A percentile compares a stretch with the other conserved stretches of the same genome.
phyloP scores from a whole-genome alignment of 78 protist genomes.

The Dictyostelium capitatum region DNA sequence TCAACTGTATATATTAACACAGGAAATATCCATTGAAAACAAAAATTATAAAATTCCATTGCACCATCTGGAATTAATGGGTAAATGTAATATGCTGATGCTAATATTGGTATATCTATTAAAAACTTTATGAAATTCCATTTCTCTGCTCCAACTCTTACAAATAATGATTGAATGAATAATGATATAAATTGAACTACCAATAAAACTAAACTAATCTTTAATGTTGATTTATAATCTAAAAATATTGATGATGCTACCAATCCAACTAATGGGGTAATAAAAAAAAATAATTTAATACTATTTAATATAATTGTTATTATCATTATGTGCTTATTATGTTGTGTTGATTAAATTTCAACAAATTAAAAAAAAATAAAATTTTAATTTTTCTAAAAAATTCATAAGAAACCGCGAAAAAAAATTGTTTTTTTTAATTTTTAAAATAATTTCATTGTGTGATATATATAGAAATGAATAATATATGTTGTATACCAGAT shows the following conservation, averaged over 20 bases:
- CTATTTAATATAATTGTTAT: neutral
- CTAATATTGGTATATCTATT: constrained; percentile 15
- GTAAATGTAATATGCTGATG: neutral
- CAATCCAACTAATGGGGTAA: neutral
- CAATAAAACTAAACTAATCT: neutral
- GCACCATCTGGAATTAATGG: neutral
- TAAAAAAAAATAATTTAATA: constrained; percentile 17
- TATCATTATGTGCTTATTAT: neutral
- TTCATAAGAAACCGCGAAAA: no score
- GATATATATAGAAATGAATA: no score
- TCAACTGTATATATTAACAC: neutral
- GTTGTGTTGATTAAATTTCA: no score
- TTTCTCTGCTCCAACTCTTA: neutral
- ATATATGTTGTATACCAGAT: neutral
- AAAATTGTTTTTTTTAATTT: no score
- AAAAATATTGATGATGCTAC: constrained; percentile 8
- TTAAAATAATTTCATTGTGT: no score
- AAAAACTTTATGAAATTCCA: neutral
- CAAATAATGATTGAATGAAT: constrained; percentile 15
- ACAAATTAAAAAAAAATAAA: no score
- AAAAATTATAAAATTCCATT: neutral
- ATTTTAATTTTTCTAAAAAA: no score
- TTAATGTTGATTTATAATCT: neutral
- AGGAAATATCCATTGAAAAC: constrained; percentile 31
- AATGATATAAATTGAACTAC: constrained; percentile 3